Conservation (phyloP, 352 stramenopile species). For the Globisporangium echinulatum region DNA sequence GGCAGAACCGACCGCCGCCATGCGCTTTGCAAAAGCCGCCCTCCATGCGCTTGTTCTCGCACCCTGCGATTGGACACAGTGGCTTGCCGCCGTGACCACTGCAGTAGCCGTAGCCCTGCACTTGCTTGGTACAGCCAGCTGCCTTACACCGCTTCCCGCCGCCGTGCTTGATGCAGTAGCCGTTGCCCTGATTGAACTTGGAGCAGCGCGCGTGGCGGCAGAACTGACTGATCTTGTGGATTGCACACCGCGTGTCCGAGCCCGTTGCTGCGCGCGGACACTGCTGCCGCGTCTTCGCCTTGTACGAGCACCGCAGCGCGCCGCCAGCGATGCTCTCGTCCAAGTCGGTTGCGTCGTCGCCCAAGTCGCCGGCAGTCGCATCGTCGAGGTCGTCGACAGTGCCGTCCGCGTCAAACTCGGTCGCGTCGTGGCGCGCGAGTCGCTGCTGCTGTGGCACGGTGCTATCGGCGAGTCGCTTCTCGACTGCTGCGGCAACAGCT, state of each 20-base stretch:
- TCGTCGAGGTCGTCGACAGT: constrained; percentile 3
- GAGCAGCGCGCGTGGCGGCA: constrained; percentile 69
- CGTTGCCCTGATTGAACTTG: constrained; percentile 85
- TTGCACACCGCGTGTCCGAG: constrained; percentile 63
- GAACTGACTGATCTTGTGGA: constrained; percentile 83
- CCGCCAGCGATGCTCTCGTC: constrained; percentile 16
- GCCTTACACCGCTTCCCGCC: constrained; percentile 83
- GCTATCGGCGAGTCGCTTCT: no score
- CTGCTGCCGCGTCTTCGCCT: constrained; percentile 60
- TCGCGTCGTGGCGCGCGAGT: not conserved
- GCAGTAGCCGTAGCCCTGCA: constrained; percentile 82
- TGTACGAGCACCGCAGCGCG: constrained; percentile 61
- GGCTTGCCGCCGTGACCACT: constrained; percentile 77
- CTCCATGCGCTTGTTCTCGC: constrained; percentile 83
- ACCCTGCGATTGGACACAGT: constrained; percentile 65
- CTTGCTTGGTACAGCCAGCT: constrained; percentile 71
- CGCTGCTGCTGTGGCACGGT: not conserved
- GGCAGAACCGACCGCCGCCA: constrained; percentile 73
- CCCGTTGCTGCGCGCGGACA: constrained; percentile 63
- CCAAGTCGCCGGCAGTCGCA: constrained; percentile 12
- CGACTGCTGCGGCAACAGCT: not conserved
- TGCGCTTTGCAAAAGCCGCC: constrained; percentile 83
- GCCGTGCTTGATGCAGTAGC: constrained; percentile 81
- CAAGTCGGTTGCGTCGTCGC: constrained; percentile 15
- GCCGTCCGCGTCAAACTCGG: not conserved